Percentiles rank a stretch among this genome's conserved stretches.
Evolutionary conservation across 2,329 filamentous ascomycete genomes (phyloP).

Genomic region (Neospermospora avenae): DNA sequence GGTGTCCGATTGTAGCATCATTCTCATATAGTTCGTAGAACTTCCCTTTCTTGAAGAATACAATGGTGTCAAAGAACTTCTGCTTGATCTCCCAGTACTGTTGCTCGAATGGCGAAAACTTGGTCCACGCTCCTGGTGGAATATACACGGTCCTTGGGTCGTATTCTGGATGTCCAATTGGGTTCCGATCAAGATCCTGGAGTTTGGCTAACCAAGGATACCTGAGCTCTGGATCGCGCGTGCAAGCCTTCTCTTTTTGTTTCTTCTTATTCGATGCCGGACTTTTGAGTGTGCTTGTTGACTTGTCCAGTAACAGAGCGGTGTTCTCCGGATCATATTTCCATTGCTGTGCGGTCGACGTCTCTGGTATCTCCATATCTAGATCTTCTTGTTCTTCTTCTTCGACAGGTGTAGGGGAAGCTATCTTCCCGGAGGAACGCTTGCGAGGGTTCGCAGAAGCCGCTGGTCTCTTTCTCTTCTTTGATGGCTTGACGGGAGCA

Average conservation of each 20-base stretch:
- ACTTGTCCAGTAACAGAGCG: conserved; percentile 47
- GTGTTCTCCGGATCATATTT: conserved; percentile 62
- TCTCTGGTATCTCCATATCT: conserved; percentile 54
- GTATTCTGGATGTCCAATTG: conserved; percentile 78
- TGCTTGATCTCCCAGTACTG: conserved; percentile 99
- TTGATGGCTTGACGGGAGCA: conserved; percentile 51
- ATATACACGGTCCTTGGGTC: conserved; percentile 90
- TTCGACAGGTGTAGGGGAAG: conserved; percentile 44
- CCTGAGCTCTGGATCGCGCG: conserved; percentile 77
- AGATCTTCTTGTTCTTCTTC: conserved; percentile 49
- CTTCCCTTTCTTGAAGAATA: conserved; percentile 99
- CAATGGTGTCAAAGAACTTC: conserved; percentile 94
- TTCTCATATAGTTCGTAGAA: conserved; percentile 99
- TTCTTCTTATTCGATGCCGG: conserved; percentile 34
- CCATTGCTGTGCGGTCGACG: conserved; percentile 82
- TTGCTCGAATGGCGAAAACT: conserved; percentile 92
- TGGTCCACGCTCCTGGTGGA: conserved; percentile 72
- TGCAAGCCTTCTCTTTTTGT: conserved; percentile 65
- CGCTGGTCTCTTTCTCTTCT: conserved; percentile 64
- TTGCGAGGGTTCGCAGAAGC: conserved; percentile 58
- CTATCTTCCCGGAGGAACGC: conserved; percentile 48
- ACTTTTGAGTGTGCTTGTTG: conserved; percentile 38
- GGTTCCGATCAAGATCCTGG: conserved; percentile 78
- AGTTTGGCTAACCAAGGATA: conserved; percentile 90
- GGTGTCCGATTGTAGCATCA: conserved; percentile 92